Evolutionary conservation across 2,329 filamentous ascomycete species (phyloP).

Genomic region (Ceratocystis cubensis): DNA sequence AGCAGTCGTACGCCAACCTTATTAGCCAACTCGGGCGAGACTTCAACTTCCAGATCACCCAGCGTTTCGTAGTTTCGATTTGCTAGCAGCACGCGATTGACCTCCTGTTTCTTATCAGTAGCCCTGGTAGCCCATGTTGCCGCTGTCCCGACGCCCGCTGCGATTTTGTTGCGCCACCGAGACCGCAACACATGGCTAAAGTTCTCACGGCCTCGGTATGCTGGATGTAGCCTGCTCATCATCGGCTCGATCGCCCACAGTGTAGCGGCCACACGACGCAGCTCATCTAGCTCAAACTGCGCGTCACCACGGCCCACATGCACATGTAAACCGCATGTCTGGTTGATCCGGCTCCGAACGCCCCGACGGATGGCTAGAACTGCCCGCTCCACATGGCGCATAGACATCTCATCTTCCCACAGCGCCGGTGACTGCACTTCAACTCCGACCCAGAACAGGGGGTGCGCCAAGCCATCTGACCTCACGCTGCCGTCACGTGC

Average conservation of each 20-base stretch:
- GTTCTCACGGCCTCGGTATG: constrained; percentile 24
- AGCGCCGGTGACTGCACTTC: constrained; percentile 29
- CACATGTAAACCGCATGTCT: constrained; percentile 29
- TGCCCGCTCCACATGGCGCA: constrained; percentile 26
- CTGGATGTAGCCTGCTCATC: constrained; percentile 29
- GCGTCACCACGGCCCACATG: constrained; percentile 29
- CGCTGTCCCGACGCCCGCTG: neutral
- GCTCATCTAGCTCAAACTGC: constrained; percentile 25
- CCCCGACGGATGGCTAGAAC: constrained; percentile 27
- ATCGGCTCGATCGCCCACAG: constrained; percentile 30
- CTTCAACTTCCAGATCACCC: neutral
- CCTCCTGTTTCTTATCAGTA: neutral
- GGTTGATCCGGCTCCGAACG: constrained; percentile 28
- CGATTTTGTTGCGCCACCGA: constrained; percentile 1
- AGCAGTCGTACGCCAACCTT: neutral
- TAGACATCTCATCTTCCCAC: constrained; percentile 26
- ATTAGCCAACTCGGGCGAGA: neutral
- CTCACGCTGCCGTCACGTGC: neutral
- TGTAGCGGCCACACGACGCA: constrained; percentile 28
- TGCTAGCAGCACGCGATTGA: neutral
- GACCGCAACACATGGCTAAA: constrained; percentile 16
- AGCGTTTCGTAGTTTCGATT: neutral
- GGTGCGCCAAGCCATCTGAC: neutral
- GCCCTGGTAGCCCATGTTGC: neutral
- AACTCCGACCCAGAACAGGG: constrained; percentile 24